These are phyloP conservation scores for Mesostigma viride DNA, from an alignment of 139 green algal species.

Conservation along the genomic window DNA sequence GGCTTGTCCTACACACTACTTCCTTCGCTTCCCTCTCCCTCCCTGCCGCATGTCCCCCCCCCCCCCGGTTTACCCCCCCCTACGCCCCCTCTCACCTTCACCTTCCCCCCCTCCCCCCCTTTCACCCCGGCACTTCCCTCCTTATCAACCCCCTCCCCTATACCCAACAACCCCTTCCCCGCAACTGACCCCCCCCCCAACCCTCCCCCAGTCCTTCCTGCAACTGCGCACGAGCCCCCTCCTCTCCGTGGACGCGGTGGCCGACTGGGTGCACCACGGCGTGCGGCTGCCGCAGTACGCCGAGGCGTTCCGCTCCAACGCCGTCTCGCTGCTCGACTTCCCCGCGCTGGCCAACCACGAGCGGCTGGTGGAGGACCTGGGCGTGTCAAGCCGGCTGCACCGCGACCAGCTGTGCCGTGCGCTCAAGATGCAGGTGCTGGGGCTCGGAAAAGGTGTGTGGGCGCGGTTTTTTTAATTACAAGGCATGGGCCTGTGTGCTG, in stretches of 20 bases:
- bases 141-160: too few species aligned
- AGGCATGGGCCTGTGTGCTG: too few species aligned
- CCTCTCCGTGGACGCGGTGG: slow-evolving; percentile 23
- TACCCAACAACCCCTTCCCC: too few species aligned
- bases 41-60: too few species aligned
- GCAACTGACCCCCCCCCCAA: too few species aligned
- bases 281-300: slow-evolving; percentile 28
- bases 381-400: slow-evolving; percentile 23
- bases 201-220: slow-evolving; percentile 4
- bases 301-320: slow-evolving; percentile 17
- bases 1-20: too few species aligned
- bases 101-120: too few species aligned
- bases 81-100: too few species aligned
- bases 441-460: slow-evolving; percentile 16
- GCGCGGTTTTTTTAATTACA: not conserved
- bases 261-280: slow-evolving; percentile 27
- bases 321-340: slow-evolving; percentile 28
- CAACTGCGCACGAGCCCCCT: slow-evolving; percentile 24
- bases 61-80: too few species aligned
- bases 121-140: too few species aligned
- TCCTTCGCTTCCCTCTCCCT: too few species aligned
- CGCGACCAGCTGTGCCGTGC: slow-evolving; percentile 12
- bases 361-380: slow-evolving; percentile 16
- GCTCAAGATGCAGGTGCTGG: slow-evolving; percentile 25
- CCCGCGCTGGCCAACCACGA: slow-evolving; percentile 15